Base-by-base conservation (phyloP, 805 yeast genomes). In the Naumovozyma baii region DNA sequence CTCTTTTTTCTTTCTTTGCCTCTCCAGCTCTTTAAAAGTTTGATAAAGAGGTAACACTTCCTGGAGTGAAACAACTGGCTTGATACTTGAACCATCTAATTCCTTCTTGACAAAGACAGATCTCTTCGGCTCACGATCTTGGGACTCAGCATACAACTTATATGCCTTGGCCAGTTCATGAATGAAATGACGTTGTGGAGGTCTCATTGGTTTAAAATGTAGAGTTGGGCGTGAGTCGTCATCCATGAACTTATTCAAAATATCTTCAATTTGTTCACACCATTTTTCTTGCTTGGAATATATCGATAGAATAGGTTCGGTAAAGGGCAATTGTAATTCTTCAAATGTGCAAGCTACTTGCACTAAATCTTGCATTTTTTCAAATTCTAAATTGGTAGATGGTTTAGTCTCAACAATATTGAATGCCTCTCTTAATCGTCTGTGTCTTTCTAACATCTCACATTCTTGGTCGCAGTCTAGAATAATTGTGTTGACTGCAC, bases 71-170 rank as follows among this genome's bases (percentile, higher is more conserved):
- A 59, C 18, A 2, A 33, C 15, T 18, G 64, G 64, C 18, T 44
- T 50, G 4, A 20, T 18, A 28, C 51, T 49, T 9, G 54, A 49
- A 8, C 45, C 50, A 0, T 66, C 54, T 1, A 40, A 46, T 5
- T 56, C 52, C 34, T 67, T 57, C 37, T 66, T 61, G n/a, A 86
- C 68, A 46, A 73, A 78, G 0, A 86, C 90, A 9, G 81, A 74
- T 44, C 95, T 61, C 38, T 74, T 68, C 0, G 95, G 95, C 47
- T 85, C 95, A 2, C 73, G 74, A 57, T 84, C 95, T 45, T 83
- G 92, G 2, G 88, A 74, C 50, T 83, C 87, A 0, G 81, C 67
- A 48, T 73, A 77, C 10, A 85, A 50, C 10, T 70, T 65, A 55
- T 66, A 85, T 0, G 75, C 60, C 18, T 68, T 73, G 0, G 87